Base-by-base conservation (phyloP, 2,329 filamentous ascomycete genomes). In the Pezicula neosporulosa region DNA sequence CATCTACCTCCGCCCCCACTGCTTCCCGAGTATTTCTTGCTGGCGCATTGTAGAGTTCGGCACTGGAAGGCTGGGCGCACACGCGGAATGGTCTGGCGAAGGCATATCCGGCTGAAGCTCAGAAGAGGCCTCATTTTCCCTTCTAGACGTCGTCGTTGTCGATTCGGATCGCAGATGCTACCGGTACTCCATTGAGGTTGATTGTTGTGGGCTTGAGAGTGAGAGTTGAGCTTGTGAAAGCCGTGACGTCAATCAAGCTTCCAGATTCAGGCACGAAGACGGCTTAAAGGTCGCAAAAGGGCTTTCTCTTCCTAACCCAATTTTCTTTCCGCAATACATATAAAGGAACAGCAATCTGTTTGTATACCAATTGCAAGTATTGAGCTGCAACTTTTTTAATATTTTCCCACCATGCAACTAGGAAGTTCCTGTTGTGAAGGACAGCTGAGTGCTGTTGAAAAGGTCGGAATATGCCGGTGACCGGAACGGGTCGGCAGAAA, bases 71-170 rank as follows among this genome's bases (percentile, higher is more conserved):
- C 60, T 50, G 63, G 56, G 50, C 64, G 68, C 50, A 68, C 53
- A 57, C 61, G 64, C 46, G 68, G 64, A 16, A 60, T 27, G 24
- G 53, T 46, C 48, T 60, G 59, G 65, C 66, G 76, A 60, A 71
- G 65, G 66, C 70, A 76, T 56, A 72, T 65, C 60, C 75, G 73
- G 68, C 74, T 68, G 39, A 75, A 56, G 51, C 69, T 58, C 60
- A 74, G 67, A 58, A 66, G 69, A 63, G 68, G 62, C 64, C 72
- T 77, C 77, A 81, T 80, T 56, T 55, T 59, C 47, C 42, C 47
- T 19, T 52, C 33, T 37, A 44, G 42, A 53, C 43, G 42, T 43
- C 39, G 47, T 30, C 7, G 27, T 19, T 18, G 12, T n/a, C 28
- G 18, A 46, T 39, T 15, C 38, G 41, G 38, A 13, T 35, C 16